These are phyloP conservation scores for Botrytis galanthina DNA, from an alignment of 2,329 filamentous ascomycete genomes.

Conservation along the genomic window DNA sequence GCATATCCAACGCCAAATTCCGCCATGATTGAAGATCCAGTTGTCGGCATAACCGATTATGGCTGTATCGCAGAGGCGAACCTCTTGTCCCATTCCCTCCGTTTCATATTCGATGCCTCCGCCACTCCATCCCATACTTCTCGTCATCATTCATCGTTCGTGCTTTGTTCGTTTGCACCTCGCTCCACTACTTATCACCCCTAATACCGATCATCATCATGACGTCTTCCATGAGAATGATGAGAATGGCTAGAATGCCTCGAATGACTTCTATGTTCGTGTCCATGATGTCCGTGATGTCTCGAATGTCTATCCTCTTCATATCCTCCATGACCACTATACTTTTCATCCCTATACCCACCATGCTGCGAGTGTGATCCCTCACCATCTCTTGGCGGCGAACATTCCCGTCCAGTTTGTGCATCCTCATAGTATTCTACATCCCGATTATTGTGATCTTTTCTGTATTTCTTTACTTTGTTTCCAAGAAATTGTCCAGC, in stretches of 20 bases:
- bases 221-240: slow-evolving; percentile 3
- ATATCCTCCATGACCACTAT: slow-evolving; percentile 4
- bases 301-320: slow-evolving; percentile 13
- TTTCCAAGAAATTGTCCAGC: slow-evolving; percentile 11
- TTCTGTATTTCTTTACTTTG: slow-evolving; percentile 10
- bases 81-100: not conserved
- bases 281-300: not conserved
- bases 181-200: not conserved
- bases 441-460: slow-evolving; percentile 12
- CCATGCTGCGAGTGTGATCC: not conserved
- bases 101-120: not conserved
- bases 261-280: slow-evolving; percentile 7
- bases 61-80: not conserved
- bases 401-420: slow-evolving; percentile 5
- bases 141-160: not conserved
- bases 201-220: slow-evolving; percentile 12
- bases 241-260: slow-evolving; percentile 9
- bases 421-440: slow-evolving; percentile 14
- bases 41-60: not conserved
- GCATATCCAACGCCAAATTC: slow-evolving; percentile 6
- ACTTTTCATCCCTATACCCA: slow-evolving; percentile 7
- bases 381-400: slow-evolving; percentile 1
- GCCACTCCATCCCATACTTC: not conserved
- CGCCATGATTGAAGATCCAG: not conserved
- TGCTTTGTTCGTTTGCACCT: not conserved